Percentiles rank a stretch among this genome's conserved stretches.
phyloP scores from a whole-genome alignment of 305 asterid species.

The Andrographis paniculata region DNA sequence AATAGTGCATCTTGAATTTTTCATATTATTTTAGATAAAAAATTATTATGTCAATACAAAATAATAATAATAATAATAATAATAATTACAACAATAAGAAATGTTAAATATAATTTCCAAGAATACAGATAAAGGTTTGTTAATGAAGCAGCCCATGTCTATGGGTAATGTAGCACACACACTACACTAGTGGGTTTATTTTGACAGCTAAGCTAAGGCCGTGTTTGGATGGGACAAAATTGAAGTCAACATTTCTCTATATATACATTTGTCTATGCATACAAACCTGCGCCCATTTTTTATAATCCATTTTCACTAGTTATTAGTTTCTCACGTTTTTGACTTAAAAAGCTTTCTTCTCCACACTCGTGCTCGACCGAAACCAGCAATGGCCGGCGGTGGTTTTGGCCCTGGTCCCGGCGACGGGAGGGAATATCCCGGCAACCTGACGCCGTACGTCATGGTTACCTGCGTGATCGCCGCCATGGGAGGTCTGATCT shows the following conservation, averaged over 20 bases:
- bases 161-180: too few relatives aligned
- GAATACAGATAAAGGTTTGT: too few relatives aligned
- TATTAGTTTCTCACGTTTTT: not conserved
- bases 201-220: conserved; percentile 20
- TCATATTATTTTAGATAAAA: too few relatives aligned
- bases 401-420: conserved; percentile 62
- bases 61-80: too few relatives aligned
- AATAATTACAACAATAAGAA: too few relatives aligned
- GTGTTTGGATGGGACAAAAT: not conserved
- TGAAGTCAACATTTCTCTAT: conserved; percentile 29
- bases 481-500: conserved; percentile 96
- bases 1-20: too few relatives aligned
- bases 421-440: conserved; percentile 64
- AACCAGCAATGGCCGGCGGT: conserved; percentile 43
- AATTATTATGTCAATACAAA: too few relatives aligned
- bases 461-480: conserved; percentile 70
- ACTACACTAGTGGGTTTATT: too few relatives aligned
- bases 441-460: conserved; percentile 63
- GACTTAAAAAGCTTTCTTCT: not conserved
- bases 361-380: not conserved
- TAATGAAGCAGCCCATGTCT: too few relatives aligned
- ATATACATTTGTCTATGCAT: conserved; percentile 21
- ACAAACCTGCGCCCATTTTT: not conserved
- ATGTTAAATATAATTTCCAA: too few relatives aligned
- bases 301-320: not conserved